Evolutionary conservation across 73 alveolate species (phyloP), one percentile per base, ranked within the genome.

Genomic region (Breviolum minutum): DNA sequence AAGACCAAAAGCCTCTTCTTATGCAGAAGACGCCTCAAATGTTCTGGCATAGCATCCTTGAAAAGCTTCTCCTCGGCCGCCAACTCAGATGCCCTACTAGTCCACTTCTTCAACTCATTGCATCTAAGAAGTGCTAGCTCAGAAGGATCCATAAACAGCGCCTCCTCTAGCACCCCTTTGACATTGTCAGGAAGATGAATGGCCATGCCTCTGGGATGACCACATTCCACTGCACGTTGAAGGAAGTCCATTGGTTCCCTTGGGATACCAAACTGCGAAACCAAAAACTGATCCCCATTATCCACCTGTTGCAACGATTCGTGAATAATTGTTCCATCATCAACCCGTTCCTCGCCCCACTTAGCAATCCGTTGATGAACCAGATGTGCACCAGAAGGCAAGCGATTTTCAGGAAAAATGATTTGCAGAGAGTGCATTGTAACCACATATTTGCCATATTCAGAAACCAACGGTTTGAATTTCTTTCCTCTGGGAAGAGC

Each of bases 331-430:
- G 86, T 13, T 5, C 29, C 26, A 16, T 8, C 86, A 76, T n/a
- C 62, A 73, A 73, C 87, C 87, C 87, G 87, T 14, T 27, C 63
- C 9, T 77, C 63, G 9, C 87, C 87, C 87, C 87, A 27, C 87
- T 77, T 27, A 22, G 27, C 61, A 8, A 77, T 10, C 14, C 63
- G 87, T 27, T 27, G 87, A 77, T 27, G 61, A 6, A 27, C 20
- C 9, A 27, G 27, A 61, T 27, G 24, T n/a, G 87, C 87, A 27
- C 63, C 63, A 8, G 61, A 8, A 27, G 87, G 87, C 6, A 77
- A 27, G 5, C 9, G 9, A 8, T 61, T 16, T 27, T 6, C 27
- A 77, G 63, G 63, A 19, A 8, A 19, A 19, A 27, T 8, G 24
- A 77, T 10, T 77, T 17, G 83, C 83, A 12, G 71, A 16, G 24